phyloP scores from a whole-genome alignment of 192 early-diverging fungal species.

The Dissophora ornata region DNA sequence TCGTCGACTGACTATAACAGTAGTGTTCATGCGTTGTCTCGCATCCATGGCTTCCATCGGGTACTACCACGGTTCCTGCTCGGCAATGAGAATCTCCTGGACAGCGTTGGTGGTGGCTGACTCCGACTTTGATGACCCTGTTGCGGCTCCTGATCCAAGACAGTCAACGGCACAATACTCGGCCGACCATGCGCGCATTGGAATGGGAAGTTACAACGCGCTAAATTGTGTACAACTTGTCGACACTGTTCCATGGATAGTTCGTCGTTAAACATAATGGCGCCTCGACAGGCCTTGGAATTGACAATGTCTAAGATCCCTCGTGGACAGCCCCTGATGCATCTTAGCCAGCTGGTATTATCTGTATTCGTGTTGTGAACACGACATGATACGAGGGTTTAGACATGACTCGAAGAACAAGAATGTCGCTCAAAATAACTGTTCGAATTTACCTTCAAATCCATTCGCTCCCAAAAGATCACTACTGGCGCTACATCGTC shows the following conservation, averaged over 20 bases:
- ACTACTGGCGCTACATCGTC: not conserved
- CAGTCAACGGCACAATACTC: slow-evolving; percentile 30
- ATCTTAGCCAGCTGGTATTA: slow-evolving; percentile 13
- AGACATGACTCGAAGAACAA: too few relatives aligned
- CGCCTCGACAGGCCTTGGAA: slow-evolving; percentile 79
- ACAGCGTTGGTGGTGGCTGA: too few relatives aligned
- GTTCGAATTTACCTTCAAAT: not conserved
- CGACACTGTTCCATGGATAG: slow-evolving; percentile 62
- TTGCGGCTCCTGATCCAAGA: slow-evolving; percentile 5
- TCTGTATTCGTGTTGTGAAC: slow-evolving; percentile 1
- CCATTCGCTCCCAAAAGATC: not conserved
- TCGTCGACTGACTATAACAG: too few relatives aligned
- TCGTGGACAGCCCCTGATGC: slow-evolving; percentile 62
- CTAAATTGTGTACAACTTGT: slow-evolving; percentile 61
- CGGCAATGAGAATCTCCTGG: too few relatives aligned
- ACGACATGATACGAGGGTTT: not conserved
- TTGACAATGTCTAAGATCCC: slow-evolving; percentile 76
- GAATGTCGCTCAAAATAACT: too few relatives aligned
- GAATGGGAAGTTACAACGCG: slow-evolving; percentile 70
- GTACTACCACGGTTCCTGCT: too few relatives aligned
- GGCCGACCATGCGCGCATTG: slow-evolving; percentile 71
- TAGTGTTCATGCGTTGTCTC: too few relatives aligned
- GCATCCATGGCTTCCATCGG: too few relatives aligned
- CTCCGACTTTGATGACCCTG: too few relatives aligned
- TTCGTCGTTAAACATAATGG: slow-evolving; percentile 82